A percentile compares a stretch with the other conserved stretches of the same genome.
phyloP scores from a whole-genome alignment of 73 alveolate species.

The Paramecium sonneborni region DNA sequence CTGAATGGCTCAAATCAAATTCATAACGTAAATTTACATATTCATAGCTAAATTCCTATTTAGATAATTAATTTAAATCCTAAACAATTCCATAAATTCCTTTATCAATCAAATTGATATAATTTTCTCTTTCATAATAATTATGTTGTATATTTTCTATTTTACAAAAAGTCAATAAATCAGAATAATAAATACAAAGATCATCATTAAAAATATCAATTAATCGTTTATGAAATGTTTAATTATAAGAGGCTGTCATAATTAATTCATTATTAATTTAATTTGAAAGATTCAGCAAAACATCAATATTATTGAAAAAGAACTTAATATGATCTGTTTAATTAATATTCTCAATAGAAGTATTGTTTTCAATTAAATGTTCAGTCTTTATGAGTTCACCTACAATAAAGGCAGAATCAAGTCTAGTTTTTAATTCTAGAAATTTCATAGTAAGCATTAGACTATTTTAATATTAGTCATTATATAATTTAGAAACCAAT shows the following conservation, averaged over 20 bases:
- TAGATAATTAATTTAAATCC: neutral
- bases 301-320: neutral
- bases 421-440: neutral
- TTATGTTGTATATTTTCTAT: neutral
- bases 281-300: neutral
- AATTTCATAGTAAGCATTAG: neutral
- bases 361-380: neutral
- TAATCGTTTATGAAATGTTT: neutral
- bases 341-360: neutral
- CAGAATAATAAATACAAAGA: neutral
- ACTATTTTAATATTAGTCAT: neutral
- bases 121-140: neutral
- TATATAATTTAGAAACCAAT: neutral
- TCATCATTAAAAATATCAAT: neutral
- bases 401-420: neutral
- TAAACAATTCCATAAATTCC: neutral
- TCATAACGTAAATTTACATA: neutral
- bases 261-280: neutral
- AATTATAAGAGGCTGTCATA: neutral
- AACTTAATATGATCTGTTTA: neutral
- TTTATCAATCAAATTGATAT: neutral
- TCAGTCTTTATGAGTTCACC: constrained; percentile 8
- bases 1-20: neutral
- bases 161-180: neutral
- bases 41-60: neutral